These are phyloP conservation scores for Lactarius hatsudake DNA, from an alignment of 768 basidiomycete species.

Conservation along the genomic window DNA sequence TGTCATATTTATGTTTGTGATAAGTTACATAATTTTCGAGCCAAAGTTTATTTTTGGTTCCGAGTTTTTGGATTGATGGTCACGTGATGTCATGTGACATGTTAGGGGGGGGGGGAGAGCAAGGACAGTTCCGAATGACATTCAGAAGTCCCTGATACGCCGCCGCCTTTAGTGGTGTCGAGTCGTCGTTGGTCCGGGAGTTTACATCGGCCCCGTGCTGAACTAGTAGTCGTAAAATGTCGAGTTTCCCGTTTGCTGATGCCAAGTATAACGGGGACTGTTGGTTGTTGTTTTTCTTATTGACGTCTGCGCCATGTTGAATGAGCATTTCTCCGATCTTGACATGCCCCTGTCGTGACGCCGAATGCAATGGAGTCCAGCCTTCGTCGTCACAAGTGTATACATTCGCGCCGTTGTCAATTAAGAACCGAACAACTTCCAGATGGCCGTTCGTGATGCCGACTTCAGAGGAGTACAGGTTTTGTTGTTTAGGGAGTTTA, in stretches of 20 bases:
- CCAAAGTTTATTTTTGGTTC: too few species aligned
- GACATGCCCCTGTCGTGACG: neutral
- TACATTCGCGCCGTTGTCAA: neutral
- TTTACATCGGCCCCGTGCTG: neutral
- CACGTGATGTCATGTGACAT: too few species aligned
- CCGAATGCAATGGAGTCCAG: neutral
- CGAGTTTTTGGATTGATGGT: too few species aligned
- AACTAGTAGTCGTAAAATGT: neutral
- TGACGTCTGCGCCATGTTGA: neutral
- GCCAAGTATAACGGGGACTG: neutral
- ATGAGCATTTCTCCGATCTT: neutral
- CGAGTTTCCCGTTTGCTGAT: neutral
- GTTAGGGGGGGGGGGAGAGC: too few species aligned
- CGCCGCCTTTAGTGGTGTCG: too few species aligned
- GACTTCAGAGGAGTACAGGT: too few species aligned
- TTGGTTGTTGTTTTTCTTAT: too few species aligned
- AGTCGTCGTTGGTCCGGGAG: neutral
- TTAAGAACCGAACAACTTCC: neutral
- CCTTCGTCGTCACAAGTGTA: neutral
- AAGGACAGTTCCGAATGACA: too few species aligned
- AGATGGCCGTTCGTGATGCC: neutral
- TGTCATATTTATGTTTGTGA: too few species aligned
- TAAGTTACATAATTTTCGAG: too few species aligned
- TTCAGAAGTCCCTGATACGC: neutral
- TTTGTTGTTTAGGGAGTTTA: neutral